Evolutionary conservation across 768 basidiomycete genomes (phyloP).

Genomic region (Boletus rubropictus): DNA sequence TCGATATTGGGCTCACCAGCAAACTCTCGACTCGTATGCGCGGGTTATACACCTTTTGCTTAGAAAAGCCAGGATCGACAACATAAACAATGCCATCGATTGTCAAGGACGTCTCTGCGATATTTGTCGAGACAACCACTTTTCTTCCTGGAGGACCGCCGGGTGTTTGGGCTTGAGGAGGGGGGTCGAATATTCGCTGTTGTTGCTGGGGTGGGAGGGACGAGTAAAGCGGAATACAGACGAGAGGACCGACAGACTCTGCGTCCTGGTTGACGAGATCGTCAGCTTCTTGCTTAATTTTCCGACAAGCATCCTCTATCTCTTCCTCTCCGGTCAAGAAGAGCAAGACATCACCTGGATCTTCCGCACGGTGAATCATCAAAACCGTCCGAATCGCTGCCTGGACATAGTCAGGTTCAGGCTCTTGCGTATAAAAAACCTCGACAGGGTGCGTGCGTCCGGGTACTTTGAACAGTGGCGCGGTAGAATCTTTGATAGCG

Average conservation of each 20-base stretch:
- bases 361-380: constrained; percentile 96
- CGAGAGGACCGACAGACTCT: constrained; percentile 74
- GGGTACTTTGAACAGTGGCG: constrained; percentile 85
- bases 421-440: constrained; percentile 88
- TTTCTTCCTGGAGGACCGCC: constrained; percentile 86
- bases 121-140: constrained; percentile 92
- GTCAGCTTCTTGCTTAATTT: constrained; percentile 88
- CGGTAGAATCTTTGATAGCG: constrained; percentile 41
- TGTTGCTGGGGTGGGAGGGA: constrained; percentile 92
- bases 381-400: constrained; percentile 93
- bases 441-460: constrained; percentile 95
- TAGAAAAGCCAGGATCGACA: constrained; percentile 94
- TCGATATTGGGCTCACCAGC: constrained; percentile 91
- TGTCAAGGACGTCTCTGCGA: constrained; percentile 95
- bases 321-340: constrained; percentile 99
- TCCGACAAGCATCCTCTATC: constrained; percentile 93
- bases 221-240: constrained; percentile 92
- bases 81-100: constrained; percentile 99
- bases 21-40: constrained; percentile 93
- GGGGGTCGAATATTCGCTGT: constrained; percentile 91
- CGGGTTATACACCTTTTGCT: constrained; percentile 98
- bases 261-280: constrained; percentile 68
- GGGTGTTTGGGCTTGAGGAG: constrained; percentile 56
- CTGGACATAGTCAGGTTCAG: constrained; percentile 94
- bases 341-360: constrained; percentile 84